Evolutionary conservation across 192 early-diverging fungal genomes (phyloP), one percentile per base, ranked within the genome.

Genomic region (Backusella circina): DNA sequence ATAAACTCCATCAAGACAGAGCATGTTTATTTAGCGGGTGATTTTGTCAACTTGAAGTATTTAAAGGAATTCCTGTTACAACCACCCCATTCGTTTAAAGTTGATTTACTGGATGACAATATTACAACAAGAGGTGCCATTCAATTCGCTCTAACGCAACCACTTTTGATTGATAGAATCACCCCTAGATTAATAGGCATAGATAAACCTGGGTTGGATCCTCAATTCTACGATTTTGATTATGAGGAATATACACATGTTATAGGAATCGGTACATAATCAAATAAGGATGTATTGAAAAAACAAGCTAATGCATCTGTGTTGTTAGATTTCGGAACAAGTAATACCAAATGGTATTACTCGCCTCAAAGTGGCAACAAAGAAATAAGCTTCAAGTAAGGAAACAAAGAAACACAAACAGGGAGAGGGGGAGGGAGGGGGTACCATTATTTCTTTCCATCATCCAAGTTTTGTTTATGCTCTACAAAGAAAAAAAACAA

Each of bases 321-420:
- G 23, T 7, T 28, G 5, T 70, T 37, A 70, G 69, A 70, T 18
- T 70, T 70, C 30, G 69, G 69, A 16, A 70, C 69, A 26, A 70
- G 69, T 15, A 30, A 39, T 30, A 30, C 69, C 2, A 70, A 70
- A 47, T 70, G 69, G 69, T 70, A 70, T 44, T 80, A 80, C 30
- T 73, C 75, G 1, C 79, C 80, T 54, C 72, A 80, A 8, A 77
- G 77, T 77, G 77, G 76, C 15, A 74, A 78, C 32, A 81, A 81
- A 28, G 75, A 80, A 51, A 80, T 76, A 23, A 74, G 76, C 0
- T 67, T 81, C 10, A 80, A 83, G 69, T 70, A 70, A 47, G 37
- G 8, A 67, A 72, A n/a, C n/a, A n/a, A 36, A 35, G 38, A 16
- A 15, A 16, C 5, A 41, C 2, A 41, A 15, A 41, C 39, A 5